Evolutionary conservation across 83 land plant genomes (phyloP), one percentile per base, ranked within the genome.

Genomic region (Picea abies): DNA sequence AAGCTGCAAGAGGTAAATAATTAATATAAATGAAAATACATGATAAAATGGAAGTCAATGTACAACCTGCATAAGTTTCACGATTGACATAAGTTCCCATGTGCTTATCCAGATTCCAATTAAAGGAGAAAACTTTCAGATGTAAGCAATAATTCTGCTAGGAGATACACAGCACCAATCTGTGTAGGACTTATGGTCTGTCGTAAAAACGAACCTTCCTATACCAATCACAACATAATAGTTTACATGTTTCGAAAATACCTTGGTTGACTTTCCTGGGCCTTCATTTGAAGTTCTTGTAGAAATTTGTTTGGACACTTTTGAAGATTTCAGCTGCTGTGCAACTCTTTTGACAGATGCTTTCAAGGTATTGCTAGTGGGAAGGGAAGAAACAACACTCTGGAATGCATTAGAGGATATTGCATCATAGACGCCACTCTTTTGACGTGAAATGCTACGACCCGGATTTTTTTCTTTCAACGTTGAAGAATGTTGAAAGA

Each of bases 291-390:
- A 63, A 8, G 58, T 20, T 76, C 47, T 73, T 37, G 44, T 35
- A 49, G 80, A 35, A 60, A 82, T 9, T 67, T 66, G 49, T 37
- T 78, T 87, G 3, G 81, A 84, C 52, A 58, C 72, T 80, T 84
- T 87, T 69, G 84, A 72, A 76, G 76, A 22, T 76, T 64, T 82
- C 68, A 84, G 83, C 73, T 84, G 89, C 67, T 87, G 89, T 23
- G 82, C 88, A 77, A 84, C 88, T 82, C 82, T 87, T 69, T 60
- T 72, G 69, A 84, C 81, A 17, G 89, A 84, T 20, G 80, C 72
- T 76, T 84, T 87, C 49, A 87, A 78, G 67, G 81, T 81, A 81
- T 81, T 76, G 37, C 66, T 17, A 58, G 82, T 44, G 63, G 68
- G 62, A 16, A 73, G 80, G 23, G 78, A 66, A 68, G 82, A 76